phyloP scores from a whole-genome alignment of 1,284 basidiomycete genomes.

The Fomitopsis betulina region DNA sequence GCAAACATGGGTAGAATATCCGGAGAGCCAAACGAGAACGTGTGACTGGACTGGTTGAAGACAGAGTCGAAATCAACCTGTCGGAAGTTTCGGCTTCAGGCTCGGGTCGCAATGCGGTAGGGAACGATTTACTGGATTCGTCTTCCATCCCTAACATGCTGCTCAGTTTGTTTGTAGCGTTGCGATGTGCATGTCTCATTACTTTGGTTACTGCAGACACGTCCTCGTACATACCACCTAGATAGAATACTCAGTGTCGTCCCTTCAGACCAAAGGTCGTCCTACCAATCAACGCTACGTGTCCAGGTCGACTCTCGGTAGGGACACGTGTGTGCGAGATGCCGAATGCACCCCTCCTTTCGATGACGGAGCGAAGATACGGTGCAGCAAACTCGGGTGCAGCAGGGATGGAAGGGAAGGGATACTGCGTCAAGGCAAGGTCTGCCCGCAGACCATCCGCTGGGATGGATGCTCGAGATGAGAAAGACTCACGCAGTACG shows the following conservation, averaged over 20 bases:
- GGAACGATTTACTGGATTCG: conserved; percentile 64
- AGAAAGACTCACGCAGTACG: conserved; percentile 2
- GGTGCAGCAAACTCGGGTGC: conserved; percentile 72
- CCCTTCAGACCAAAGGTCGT: neutral
- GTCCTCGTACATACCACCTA: conserved; percentile 89
- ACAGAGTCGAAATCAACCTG: conserved; percentile 87
- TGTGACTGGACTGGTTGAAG: conserved; percentile 78
- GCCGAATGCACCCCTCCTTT: conserved; percentile 73
- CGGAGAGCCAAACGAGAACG: conserved; percentile 85
- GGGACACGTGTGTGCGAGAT: conserved; percentile 87
- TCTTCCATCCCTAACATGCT: conserved; percentile 73
- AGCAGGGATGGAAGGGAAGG: conserved; percentile 47
- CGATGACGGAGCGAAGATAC: conserved; percentile 63
- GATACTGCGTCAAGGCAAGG: conserved; percentile 65
- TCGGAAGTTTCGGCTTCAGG: neutral
- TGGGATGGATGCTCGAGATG: conserved; percentile 22
- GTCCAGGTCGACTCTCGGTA: conserved; percentile 86
- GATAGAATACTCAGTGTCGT: neutral
- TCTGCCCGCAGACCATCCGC: conserved; percentile 85
- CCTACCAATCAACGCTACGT: conserved; percentile 83
- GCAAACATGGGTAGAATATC: conserved; percentile 91
- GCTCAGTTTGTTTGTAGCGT: conserved; percentile 1
- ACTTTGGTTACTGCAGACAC: conserved; percentile 87
- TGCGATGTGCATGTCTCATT: conserved; percentile 15
- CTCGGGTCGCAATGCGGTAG: no score